phyloP scores from a whole-genome alignment of 192 early-diverging fungal species.

The Geranomyces variabilis region DNA sequence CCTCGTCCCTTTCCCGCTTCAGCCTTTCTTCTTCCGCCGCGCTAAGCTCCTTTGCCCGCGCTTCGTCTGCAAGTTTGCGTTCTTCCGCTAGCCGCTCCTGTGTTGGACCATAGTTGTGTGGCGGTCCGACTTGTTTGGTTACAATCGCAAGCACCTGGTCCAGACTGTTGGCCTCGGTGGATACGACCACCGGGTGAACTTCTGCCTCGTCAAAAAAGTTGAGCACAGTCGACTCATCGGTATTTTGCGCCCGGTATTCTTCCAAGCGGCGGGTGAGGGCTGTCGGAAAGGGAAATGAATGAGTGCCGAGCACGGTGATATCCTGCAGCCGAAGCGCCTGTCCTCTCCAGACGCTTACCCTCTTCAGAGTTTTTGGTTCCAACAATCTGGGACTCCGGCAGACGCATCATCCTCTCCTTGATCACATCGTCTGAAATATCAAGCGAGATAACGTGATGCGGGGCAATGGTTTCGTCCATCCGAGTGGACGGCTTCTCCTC shows the following conservation, averaged over 20 bases:
- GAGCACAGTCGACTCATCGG: slow-evolving; percentile 60
- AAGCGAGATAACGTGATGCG: slow-evolving; percentile 56
- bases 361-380: slow-evolving; percentile 62
- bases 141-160: slow-evolving; percentile 47
- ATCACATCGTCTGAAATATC: slow-evolving; percentile 57
- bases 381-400: slow-evolving; percentile 54
- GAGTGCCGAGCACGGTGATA: neutral
- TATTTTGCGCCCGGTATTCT: slow-evolving; percentile 55
- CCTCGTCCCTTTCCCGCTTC: slow-evolving; percentile 57
- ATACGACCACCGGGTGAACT: slow-evolving; percentile 51
- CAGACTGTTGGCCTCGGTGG: slow-evolving; percentile 39
- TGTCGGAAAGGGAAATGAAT: neutral
- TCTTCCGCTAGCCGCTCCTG: slow-evolving; percentile 59
- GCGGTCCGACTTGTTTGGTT: slow-evolving; percentile 50
- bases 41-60: slow-evolving; percentile 44
- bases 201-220: slow-evolving; percentile 69
- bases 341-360: slow-evolving; percentile 35
- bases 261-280: slow-evolving; percentile 53
- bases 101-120: slow-evolving; percentile 65
- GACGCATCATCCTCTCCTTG: slow-evolving; percentile 59
- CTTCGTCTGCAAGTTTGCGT: slow-evolving; percentile 46
- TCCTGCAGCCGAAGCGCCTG: neutral
- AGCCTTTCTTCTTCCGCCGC: slow-evolving; percentile 52
- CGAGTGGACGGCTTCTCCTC: slow-evolving; percentile 45
- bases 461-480: slow-evolving; percentile 49